Conservation (phyloP, 176 grass and related monocot species). For the Eremochloa ophiuroides region DNA sequence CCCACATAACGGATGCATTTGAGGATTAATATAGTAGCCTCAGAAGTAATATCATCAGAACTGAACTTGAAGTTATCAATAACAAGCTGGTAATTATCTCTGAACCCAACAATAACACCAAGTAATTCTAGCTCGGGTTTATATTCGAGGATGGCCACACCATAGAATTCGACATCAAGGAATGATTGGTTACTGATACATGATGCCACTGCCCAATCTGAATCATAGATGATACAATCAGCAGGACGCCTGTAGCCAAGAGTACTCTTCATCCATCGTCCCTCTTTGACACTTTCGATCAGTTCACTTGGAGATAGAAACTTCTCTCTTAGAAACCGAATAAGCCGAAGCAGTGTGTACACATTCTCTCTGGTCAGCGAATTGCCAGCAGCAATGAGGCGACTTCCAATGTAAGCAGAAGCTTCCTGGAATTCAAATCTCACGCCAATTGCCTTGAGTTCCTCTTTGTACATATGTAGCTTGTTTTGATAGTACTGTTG, state of each 20-base stretch:
- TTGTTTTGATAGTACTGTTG: constrained; percentile 43
- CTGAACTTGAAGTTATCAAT: constrained; percentile 54
- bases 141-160: constrained; percentile 27
- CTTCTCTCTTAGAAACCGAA: constrained; percentile 52
- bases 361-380: constrained; percentile 48
- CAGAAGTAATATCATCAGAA: constrained; percentile 30
- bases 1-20: constrained; percentile 36
- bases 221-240: constrained; percentile 44
- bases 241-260: constrained; percentile 30
- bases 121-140: constrained; percentile 60
- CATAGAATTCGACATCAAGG: constrained; percentile 58
- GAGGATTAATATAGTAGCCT: constrained; percentile 51
- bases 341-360: constrained; percentile 49
- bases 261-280: constrained; percentile 52
- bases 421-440: constrained; percentile 54
- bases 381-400: constrained; percentile 33
- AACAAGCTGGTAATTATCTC: constrained; percentile 40
- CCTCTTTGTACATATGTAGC: constrained; percentile 37
- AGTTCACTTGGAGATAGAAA: constrained; percentile 33
- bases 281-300: constrained; percentile 38
- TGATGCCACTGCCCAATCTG: constrained; percentile 35
- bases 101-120: constrained; percentile 46
- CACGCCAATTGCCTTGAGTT: constrained; percentile 52
- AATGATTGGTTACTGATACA: constrained; percentile 49
- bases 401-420: constrained; percentile 35